Evolutionary conservation across 192 early-diverging fungal genomes (phyloP).

Genomic region (Umbelopsis sp.): DNA sequence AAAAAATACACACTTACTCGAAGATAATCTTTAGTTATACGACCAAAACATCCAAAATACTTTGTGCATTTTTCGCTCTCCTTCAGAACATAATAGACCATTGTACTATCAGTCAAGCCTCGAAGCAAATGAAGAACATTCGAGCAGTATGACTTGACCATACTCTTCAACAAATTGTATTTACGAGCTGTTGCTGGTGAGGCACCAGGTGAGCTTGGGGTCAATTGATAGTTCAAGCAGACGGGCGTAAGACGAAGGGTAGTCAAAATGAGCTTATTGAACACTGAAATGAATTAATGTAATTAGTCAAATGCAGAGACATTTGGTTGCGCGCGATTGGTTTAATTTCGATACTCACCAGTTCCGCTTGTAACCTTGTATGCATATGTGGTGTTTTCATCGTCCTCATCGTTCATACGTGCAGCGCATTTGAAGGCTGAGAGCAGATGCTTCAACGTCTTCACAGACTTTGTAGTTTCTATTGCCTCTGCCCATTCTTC

Average conservation of each 20-base stretch:
- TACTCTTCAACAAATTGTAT: slow-evolving; percentile 74
- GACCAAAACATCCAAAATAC: slow-evolving; percentile 84
- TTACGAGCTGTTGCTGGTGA: slow-evolving; percentile 49
- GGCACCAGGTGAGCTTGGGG: slow-evolving; percentile 28
- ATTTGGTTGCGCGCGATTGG: not conserved
- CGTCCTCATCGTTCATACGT: slow-evolving; percentile 72
- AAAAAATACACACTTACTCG: slow-evolving; percentile 48
- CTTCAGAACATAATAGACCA: slow-evolving; percentile 84
- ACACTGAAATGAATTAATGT: slow-evolving; percentile 50
- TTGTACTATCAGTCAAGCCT: slow-evolving; percentile 81
- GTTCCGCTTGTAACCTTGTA: slow-evolving; percentile 72
- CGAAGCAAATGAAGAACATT: slow-evolving; percentile 75
- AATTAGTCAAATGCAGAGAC: not conserved
- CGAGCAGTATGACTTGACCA: slow-evolving; percentile 83
- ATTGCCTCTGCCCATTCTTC: slow-evolving; percentile 68
- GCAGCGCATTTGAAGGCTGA: slow-evolving; percentile 85
- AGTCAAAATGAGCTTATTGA: slow-evolving; percentile 81
- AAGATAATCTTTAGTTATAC: slow-evolving; percentile 81
- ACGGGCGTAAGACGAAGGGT: slow-evolving; percentile 70
- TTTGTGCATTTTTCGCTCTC: slow-evolving; percentile 74
- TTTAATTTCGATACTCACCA: slow-evolving; percentile 27
- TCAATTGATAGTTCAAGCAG: slow-evolving; percentile 73
- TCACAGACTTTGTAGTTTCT: slow-evolving; percentile 64
- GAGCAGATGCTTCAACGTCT: slow-evolving; percentile 71
- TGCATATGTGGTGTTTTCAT: slow-evolving; percentile 46